phyloP scores from a whole-genome alignment of 2,329 filamentous ascomycete genomes.

The Trichoderma pleuroti region DNA sequence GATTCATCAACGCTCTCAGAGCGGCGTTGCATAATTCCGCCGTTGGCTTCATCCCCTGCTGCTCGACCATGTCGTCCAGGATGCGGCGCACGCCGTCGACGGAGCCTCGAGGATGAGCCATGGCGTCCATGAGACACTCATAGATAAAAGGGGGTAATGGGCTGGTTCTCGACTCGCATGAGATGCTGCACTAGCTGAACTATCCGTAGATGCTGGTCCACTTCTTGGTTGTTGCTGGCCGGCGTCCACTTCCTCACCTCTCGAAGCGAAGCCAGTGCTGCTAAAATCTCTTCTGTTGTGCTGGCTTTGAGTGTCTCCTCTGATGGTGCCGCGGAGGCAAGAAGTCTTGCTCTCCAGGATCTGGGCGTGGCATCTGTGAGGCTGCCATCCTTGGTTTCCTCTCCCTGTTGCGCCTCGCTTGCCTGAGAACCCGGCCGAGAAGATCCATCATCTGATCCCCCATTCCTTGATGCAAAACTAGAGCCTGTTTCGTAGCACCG shows the following conservation, averaged over 20 bases:
- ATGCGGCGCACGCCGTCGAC: constrained; percentile 59
- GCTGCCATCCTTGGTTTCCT: neutral
- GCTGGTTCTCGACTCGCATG: constrained; percentile 51
- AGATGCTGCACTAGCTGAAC: constrained; percentile 54
- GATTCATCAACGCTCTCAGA: constrained; percentile 70
- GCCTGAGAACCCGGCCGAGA: neutral
- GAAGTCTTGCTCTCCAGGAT: constrained; percentile 22
- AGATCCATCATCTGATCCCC: neutral
- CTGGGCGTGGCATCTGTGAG: neutral
- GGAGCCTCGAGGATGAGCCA: constrained; percentile 65
- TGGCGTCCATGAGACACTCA: constrained; percentile 69
- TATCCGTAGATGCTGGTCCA: constrained; percentile 31
- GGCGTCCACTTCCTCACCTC: constrained; percentile 22
- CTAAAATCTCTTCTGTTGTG: constrained; percentile 27
- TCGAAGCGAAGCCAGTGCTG: constrained; percentile 30
- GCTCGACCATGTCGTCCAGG: constrained; percentile 67
- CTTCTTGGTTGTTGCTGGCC: constrained; percentile 22
- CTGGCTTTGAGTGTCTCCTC: constrained; percentile 21
- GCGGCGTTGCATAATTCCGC: constrained; percentile 66
- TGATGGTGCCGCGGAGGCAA: constrained; percentile 22
- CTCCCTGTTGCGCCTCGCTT: neutral
- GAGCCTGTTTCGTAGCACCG: constrained; percentile 23
- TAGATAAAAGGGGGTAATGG: constrained; percentile 61
- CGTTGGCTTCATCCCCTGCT: constrained; percentile 59
- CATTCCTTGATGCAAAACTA: neutral